Evolutionary conservation across 108 stramenopile genomes (phyloP).

Genomic region (Heterococcus sp.): DNA sequence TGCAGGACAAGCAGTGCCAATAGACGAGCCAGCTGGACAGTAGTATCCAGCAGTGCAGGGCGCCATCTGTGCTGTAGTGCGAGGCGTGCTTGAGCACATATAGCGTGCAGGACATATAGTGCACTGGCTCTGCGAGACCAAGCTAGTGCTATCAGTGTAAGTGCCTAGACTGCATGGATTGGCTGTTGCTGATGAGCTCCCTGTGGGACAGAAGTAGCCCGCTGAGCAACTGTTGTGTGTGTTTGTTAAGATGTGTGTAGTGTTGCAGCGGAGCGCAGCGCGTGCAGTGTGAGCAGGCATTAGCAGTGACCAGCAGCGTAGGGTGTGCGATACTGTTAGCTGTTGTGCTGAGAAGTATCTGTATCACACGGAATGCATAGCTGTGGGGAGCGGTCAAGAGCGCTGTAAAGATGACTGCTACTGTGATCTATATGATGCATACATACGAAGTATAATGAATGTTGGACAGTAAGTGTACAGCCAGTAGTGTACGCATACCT

Average conservation of each 20-base stretch:
- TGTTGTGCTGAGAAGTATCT: not conserved
- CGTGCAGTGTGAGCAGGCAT: not conserved
- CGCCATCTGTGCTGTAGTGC: not conserved
- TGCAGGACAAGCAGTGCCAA: not conserved
- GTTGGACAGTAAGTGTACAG: too few relatives aligned
- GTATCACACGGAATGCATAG: slow-evolving; percentile 45
- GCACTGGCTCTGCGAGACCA: slow-evolving; percentile 30
- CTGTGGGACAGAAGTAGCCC: slow-evolving; percentile 49
- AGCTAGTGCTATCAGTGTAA: slow-evolving; percentile 38
- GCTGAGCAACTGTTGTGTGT: slow-evolving; percentile 13
- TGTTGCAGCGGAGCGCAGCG: slow-evolving; percentile 8
- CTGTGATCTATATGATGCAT: too few relatives aligned
- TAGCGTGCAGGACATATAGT: slow-evolving; percentile 13
- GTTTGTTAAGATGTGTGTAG: not conserved
- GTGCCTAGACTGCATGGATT: slow-evolving; percentile 51
- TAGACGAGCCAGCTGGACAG: slow-evolving; percentile 29
- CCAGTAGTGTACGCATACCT: too few relatives aligned
- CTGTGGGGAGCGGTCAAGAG: too few relatives aligned
- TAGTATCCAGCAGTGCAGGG: slow-evolving; percentile 50
- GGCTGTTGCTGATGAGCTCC: slow-evolving; percentile 7
- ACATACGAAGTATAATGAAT: too few relatives aligned
- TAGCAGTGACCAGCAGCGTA: not conserved
- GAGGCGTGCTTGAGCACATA: slow-evolving; percentile 7
- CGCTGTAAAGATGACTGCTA: too few relatives aligned
- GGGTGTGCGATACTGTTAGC: too few relatives aligned